A percentile compares a stretch with the other conserved stretches of the same genome.
Conservation (phyloP, 306 rosid genomes). For the Corylus avellana region DNA sequence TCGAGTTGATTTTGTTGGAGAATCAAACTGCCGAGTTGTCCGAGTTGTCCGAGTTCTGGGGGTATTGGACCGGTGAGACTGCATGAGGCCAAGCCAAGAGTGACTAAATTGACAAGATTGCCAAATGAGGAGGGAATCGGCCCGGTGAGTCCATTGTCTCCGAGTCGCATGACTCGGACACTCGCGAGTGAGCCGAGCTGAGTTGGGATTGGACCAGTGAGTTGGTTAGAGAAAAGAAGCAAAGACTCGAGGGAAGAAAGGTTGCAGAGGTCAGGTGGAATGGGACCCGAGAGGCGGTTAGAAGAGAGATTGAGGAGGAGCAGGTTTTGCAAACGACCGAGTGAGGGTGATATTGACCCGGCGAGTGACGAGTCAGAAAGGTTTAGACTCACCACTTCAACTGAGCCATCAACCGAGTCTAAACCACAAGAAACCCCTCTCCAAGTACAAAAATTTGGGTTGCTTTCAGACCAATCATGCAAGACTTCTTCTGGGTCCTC, state of each 20-base stretch:
- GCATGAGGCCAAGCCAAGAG: slow-evolving; percentile 74
- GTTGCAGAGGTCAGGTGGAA: slow-evolving; percentile 71
- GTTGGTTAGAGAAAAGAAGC: slow-evolving; percentile 74
- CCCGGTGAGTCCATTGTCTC: slow-evolving; percentile 72
- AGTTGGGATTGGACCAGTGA: slow-evolving; percentile 64
- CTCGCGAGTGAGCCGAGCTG: slow-evolving; percentile 61
- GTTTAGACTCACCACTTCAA: slow-evolving; percentile 61
- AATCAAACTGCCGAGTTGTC: slow-evolving; percentile 47
- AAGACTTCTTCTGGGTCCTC: slow-evolving; percentile 64
- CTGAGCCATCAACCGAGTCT: slow-evolving; percentile 40
- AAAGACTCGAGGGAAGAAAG: slow-evolving; percentile 66
- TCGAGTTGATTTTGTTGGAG: slow-evolving; percentile 64
- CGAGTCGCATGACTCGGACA: slow-evolving; percentile 81
- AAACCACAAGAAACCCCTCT: slow-evolving; percentile 66
- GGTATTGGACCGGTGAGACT: slow-evolving; percentile 76
- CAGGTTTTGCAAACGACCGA: slow-evolving; percentile 63
- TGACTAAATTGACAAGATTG: slow-evolving; percentile 48
- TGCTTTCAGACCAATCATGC: slow-evolving; percentile 63
- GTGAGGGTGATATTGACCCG: slow-evolving; percentile 65
- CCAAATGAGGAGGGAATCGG: slow-evolving; percentile 76
- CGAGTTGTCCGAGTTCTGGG: slow-evolving; percentile 59
- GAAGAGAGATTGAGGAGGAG: slow-evolving; percentile 77
- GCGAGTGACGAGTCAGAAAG: slow-evolving; percentile 84
- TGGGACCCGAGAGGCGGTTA: slow-evolving; percentile 74
- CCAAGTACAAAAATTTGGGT: slow-evolving; percentile 71